Base-by-base conservation (phyloP, 768 basidiomycete species). In the Phanerodontia chrysosporium region DNA sequence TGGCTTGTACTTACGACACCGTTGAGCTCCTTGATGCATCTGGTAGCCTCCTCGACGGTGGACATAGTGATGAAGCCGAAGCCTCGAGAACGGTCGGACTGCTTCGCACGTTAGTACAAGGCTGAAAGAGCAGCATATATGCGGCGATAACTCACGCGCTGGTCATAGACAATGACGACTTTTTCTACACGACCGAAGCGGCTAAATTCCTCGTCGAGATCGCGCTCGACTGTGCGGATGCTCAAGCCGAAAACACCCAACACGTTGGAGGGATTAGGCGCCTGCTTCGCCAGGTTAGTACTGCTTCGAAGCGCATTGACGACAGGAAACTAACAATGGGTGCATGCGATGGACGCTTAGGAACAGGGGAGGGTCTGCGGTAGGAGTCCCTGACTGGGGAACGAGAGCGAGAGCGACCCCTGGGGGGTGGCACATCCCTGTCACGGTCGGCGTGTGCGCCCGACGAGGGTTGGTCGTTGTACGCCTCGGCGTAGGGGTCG, bases 231-330 rank as follows among this genome's bases (percentile, higher is more conserved):
- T 3, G 96, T 98, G 56, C 95, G 85, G 58, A 99, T 96, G 66
- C 93, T 95, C 44, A 98, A 76, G n/a, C 96, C 96, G 65, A 98
- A 99, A n/a, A 98, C 94, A 58, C 96, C 96, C 61, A 99, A 80
- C 30, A 96, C 94, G 61, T 81, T 87, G 66, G 90, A 88, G 22
- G 94, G 90, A 72, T 87, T 89, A 51, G 92, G 92, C 65, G 89
- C 89, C 90, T 92, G 82, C 78, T 79, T 72, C 62, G 70, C 69
- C 45, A 64, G 58, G 71, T 82, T 62, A 81, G 76, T 58, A 72
- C 58, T 62, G 57, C 54, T 64, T 44, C 61, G 53, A 66, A 58
- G 32, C 29, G 22, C 4, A 57, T 49, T 25, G 39, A 30, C n/a
- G 49, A 60, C 35, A 63, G 25, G 39, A 49, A 59, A 84, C 88